Conservation (phyloP, 2,329 filamentous ascomycete species). For the Talaromyces sp. region DNA sequence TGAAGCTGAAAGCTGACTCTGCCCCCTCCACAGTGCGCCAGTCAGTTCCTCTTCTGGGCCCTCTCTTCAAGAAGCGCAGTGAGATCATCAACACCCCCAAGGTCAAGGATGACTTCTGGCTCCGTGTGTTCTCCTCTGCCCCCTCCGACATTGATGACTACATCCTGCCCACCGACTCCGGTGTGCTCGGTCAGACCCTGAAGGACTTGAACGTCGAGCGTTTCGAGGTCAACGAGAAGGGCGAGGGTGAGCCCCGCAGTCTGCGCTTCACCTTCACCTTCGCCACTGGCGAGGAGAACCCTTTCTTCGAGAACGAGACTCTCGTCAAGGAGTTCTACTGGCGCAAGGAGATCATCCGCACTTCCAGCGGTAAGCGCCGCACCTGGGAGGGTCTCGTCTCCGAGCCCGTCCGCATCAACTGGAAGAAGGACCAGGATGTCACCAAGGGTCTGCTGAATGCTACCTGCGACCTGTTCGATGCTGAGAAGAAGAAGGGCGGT, state of each 20-base stretch:
- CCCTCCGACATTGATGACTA: slow-evolving; percentile 85
- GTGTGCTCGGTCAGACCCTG: slow-evolving; percentile 69
- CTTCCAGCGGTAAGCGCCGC: slow-evolving; percentile 49
- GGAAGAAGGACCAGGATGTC: slow-evolving; percentile 84
- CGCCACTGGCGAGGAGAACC: slow-evolving; percentile 63
- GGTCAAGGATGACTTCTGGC: slow-evolving; percentile 74
- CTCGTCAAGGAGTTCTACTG: slow-evolving; percentile 94
- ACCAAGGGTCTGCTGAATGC: slow-evolving; percentile 78
- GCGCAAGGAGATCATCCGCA: slow-evolving; percentile 60
- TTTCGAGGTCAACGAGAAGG: slow-evolving; percentile 69
- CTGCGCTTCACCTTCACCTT: slow-evolving; percentile 79
- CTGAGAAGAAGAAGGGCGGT: slow-evolving; percentile 55
- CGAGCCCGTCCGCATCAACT: slow-evolving; percentile 84
- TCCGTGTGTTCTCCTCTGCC: slow-evolving; percentile 86
- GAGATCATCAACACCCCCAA: slow-evolving; percentile 69
- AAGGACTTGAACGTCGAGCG: slow-evolving; percentile 71
- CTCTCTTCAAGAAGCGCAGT: slow-evolving; percentile 76
- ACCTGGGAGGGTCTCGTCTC: slow-evolving; percentile 77
- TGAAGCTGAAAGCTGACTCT: neutral
- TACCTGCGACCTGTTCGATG: slow-evolving; percentile 69
- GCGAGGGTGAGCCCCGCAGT: slow-evolving; percentile 76
- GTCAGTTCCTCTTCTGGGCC: slow-evolving; percentile 67
- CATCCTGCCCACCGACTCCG: slow-evolving; percentile 76
- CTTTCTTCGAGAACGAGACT: slow-evolving; percentile 75
- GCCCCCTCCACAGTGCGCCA: slow-evolving; percentile 63